Conservation (phyloP, 2,329 filamentous ascomycete species). For the Lachnellula suecica region DNA sequence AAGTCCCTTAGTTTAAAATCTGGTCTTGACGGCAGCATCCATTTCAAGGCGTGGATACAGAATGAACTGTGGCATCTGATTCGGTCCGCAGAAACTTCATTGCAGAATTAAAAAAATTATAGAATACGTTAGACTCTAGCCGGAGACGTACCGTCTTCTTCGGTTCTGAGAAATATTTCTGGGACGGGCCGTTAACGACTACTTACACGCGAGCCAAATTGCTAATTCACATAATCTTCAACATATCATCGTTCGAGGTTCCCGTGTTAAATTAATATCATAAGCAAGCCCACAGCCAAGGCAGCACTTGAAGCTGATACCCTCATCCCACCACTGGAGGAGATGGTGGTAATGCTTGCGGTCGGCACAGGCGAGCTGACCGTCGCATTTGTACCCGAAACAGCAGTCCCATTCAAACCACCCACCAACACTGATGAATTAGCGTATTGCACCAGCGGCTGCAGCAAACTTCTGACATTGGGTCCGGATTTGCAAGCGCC, state of each 20-base stretch:
- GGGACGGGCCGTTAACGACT: too few species aligned
- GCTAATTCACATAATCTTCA: not conserved
- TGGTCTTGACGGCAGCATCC: too few species aligned
- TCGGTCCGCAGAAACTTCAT: too few species aligned
- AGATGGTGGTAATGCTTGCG: not conserved
- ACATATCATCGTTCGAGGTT: too few species aligned
- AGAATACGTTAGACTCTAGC: too few species aligned
- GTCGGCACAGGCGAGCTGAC: not conserved
- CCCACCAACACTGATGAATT: not conserved
- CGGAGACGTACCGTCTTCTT: too few species aligned
- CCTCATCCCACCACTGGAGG: not conserved
- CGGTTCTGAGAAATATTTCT: too few species aligned
- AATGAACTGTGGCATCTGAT: too few species aligned
- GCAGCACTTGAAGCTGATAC: not conserved
- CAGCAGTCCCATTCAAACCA: not conserved
- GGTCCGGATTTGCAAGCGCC: not conserved
- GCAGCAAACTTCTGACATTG: conserved; percentile 6
- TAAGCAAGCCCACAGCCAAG: not conserved
- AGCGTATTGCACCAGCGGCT: conserved; percentile 6
- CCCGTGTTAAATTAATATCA: not conserved
- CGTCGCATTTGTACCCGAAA: not conserved
- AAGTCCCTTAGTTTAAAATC: too few species aligned
- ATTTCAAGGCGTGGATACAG: too few species aligned
- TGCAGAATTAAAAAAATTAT: too few species aligned
- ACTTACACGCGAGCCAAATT: not conserved